Percentiles rank a stretch among this genome's conserved stretches.
Conservation (phyloP, 305 asterid species). For the Fraxinus xanthoxyloides region DNA sequence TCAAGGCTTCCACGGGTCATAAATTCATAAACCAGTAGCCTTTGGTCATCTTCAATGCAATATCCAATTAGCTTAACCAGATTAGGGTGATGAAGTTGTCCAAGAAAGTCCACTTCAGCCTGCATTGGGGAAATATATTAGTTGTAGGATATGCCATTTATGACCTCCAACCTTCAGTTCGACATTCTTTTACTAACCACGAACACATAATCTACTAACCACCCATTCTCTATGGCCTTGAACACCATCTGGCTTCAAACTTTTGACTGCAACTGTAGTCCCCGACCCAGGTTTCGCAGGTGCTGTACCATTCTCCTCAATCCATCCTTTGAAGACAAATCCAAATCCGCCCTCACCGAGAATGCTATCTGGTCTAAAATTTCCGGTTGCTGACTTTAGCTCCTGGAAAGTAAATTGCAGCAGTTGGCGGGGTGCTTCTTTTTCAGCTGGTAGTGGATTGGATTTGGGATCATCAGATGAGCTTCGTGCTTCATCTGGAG, state of each 20-base stretch:
- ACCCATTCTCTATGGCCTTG: conserved; percentile 99
- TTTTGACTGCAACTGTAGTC: conserved; percentile 86
- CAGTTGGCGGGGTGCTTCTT: conserved; percentile 51
- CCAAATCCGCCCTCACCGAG: conserved; percentile 98
- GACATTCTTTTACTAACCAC: conserved; percentile 26
- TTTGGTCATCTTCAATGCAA: conserved; percentile 91
- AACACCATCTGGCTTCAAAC: conserved; percentile 83
- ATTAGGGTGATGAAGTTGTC: conserved; percentile 90
- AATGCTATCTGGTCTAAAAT: conserved; percentile 89
- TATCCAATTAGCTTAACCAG: conserved; percentile 91
- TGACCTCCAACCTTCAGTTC: conserved; percentile 17
- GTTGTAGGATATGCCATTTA: conserved; percentile 13
- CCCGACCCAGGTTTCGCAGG: conserved; percentile 92
- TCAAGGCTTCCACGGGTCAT: conserved; percentile 99
- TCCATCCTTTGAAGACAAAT: conserved; percentile 94
- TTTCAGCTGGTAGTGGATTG: conserved; percentile 36
- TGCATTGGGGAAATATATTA: conserved; percentile 37
- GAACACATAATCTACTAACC: conserved; percentile 58
- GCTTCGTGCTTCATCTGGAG: conserved; percentile 58
- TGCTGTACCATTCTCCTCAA: conserved; percentile 79
- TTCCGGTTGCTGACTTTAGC: conserved; percentile 87
- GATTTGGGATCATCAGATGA: conserved; percentile 47
- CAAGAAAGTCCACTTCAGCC: conserved; percentile 96
- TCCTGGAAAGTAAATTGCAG: conserved; percentile 75
- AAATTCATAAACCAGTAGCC: conserved; percentile 88